Evolutionary conservation across 495 filamentous ascomycete genomes (phyloP).

Genomic region (Clohesyomyces aquaticus): DNA sequence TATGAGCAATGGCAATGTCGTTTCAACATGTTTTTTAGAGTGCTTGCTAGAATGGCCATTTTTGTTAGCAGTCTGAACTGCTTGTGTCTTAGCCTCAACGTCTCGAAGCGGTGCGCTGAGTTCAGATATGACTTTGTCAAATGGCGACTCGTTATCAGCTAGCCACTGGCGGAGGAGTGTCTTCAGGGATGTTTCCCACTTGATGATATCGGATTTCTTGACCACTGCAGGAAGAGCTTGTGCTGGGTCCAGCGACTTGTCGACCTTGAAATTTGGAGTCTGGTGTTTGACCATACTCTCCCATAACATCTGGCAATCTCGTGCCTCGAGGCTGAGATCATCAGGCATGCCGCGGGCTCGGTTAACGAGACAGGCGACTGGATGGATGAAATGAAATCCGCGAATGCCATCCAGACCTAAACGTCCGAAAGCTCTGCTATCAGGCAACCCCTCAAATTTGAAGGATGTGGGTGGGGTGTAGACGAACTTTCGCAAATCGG

Average conservation of each 20-base stretch:
- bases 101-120: constrained; percentile 44
- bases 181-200: constrained; percentile 69
- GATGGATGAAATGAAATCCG: constrained; percentile 67
- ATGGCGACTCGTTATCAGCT: constrained; percentile 61
- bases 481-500: constrained; percentile 72
- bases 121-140: constrained; percentile 56
- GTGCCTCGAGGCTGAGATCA: constrained; percentile 69
- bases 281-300: constrained; percentile 59
- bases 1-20: constrained; percentile 62
- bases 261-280: constrained; percentile 46
- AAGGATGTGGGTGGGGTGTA: constrained; percentile 59
- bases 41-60: constrained; percentile 22
- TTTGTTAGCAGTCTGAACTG: constrained; percentile 1
- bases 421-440: constrained; percentile 46
- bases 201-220: constrained; percentile 64
- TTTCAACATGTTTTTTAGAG: constrained; percentile 45
- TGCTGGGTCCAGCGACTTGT: constrained; percentile 54
- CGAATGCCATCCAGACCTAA: constrained; percentile 58
- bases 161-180: constrained; percentile 63
- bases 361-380: constrained; percentile 64
- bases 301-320: constrained; percentile 71
- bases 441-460: constrained; percentile 60
- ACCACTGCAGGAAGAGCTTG: constrained; percentile 51
- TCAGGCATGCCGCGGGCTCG: constrained; percentile 61
- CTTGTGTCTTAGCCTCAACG: constrained; percentile 13